Base-by-base conservation (phyloP, 352 stramenopile species). In the Globisporangium alternatum region DNA sequence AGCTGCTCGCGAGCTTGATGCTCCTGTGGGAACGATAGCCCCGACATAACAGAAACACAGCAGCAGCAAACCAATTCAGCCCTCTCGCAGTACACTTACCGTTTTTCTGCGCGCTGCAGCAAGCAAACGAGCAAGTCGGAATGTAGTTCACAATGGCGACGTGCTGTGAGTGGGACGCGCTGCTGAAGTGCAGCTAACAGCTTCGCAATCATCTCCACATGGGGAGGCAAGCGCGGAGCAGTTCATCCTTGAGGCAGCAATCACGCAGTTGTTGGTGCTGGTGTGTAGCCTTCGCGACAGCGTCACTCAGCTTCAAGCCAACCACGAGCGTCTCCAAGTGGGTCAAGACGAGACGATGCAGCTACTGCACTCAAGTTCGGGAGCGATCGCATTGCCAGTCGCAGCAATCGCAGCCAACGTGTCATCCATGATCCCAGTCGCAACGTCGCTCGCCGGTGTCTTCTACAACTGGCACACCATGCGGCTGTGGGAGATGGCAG, bases 401-500 rank as follows among this genome's bases (percentile, higher is more conserved):
- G 22, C 12, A 33, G 47, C 47, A n/a, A 9, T 10, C 2, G 21
- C 4, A 33, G 10, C 22, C 3, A 3, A 13, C 48, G 12, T 22
- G 22, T 5, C 22, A 9, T 6, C 22, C 28, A 30, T 53, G 21
- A 21, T 33, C 6, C 47, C 22, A 8, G 22, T 33, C 47, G 47
- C 47, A 9, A 10, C 47, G 12, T 54, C 17, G 47, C 47, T 54
- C 21, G 47, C 47, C 12, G 47, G 47, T 4, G 47, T 54, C 22
- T 54, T 54, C 48, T 35, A 37, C 48, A 54, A 54, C 48, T 54
- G 48, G 25, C 48, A 54, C 48, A n/a, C 8, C 22, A 35, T 54
- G 48, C 22, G 48, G 0, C 25, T 54, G 25, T 54, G 48, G 25
- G 3, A 54, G 4, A 9, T 37, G 0, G 48, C 5, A 35, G 22